A percentile compares a stretch with the other conserved stretches of the same genome.
phyloP scores from a whole-genome alignment of 257 asterid genomes.

The Salvia hispanica region DNA sequence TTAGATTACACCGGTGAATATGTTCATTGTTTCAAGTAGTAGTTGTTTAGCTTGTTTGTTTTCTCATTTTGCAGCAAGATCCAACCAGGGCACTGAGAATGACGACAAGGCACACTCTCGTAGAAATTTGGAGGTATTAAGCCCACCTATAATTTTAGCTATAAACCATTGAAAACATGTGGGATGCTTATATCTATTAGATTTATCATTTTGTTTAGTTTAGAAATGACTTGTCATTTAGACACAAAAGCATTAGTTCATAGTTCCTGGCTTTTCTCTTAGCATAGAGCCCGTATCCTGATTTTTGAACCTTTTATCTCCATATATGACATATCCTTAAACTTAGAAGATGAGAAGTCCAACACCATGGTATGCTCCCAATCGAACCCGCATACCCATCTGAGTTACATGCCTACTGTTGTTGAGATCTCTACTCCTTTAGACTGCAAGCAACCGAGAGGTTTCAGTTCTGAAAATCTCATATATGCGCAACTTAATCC shows the following conservation, averaged over 20 bases:
- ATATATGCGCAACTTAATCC: background rate
- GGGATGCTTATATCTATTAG: background rate
- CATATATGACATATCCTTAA: too few species aligned
- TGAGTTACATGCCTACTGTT: too few species aligned
- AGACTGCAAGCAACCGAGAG: background rate
- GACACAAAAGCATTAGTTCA: background rate
- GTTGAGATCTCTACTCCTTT: background rate
- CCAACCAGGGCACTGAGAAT: conserved; percentile 75
- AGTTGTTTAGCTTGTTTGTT: conserved; percentile 8
- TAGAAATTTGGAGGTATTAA: conserved; percentile 90
- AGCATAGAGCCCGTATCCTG: too few species aligned
- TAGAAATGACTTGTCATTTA: background rate
- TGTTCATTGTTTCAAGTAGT: conserved; percentile 11
- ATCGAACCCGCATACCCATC: too few species aligned
- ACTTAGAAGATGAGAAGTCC: too few species aligned
- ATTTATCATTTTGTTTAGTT: background rate
- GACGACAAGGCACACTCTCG: conserved; percentile 81
- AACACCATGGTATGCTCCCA: too few species aligned
- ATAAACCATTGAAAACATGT: background rate
- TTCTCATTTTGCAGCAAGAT: conserved; percentile 59
- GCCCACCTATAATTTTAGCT: conserved; percentile 4
- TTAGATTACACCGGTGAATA: background rate
- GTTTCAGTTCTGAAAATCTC: background rate
- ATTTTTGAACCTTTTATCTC: too few species aligned
- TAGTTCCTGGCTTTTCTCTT: background rate